phyloP scores from a whole-genome alignment of 169 alveolate genomes.

The Plasmodium falciparum region DNA sequence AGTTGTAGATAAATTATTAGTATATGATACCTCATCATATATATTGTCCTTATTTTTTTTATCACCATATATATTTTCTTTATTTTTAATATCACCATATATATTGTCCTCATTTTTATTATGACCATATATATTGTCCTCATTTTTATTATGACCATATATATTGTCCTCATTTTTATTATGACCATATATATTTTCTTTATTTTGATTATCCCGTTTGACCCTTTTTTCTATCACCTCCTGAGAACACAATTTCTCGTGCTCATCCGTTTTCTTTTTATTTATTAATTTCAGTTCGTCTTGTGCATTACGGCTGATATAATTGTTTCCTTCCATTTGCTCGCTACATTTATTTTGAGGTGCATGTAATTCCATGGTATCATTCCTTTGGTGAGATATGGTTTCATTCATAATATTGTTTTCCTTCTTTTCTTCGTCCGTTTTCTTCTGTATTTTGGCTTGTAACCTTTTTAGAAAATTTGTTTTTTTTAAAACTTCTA shows the following conservation, averaged over 20 bases:
- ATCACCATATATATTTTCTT: neutral
- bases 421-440: neutral
- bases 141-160: neutral
- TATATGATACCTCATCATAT: neutral
- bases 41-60: neutral
- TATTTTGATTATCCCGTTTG: too few relatives aligned
- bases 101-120: too few relatives aligned
- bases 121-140: neutral
- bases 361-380: too few relatives aligned
- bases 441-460: slow-evolving; percentile 10
- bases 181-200: neutral
- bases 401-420: neutral
- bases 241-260: too few relatives aligned
- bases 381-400: too few relatives aligned
- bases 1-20: neutral
- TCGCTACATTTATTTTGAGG: too few relatives aligned
- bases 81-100: neutral
- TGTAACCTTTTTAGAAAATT: slow-evolving; percentile 17
- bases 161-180: neutral
- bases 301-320: too few relatives aligned
- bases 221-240: too few relatives aligned
- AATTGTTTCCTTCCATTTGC: too few relatives aligned
- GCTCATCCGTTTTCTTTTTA: too few relatives aligned
- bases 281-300: too few relatives aligned
- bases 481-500: slow-evolving; percentile 25